These are phyloP conservation scores for Pythium utonaiense DNA, from an alignment of 352 stramenopile species.

Conservation along the genomic window DNA sequence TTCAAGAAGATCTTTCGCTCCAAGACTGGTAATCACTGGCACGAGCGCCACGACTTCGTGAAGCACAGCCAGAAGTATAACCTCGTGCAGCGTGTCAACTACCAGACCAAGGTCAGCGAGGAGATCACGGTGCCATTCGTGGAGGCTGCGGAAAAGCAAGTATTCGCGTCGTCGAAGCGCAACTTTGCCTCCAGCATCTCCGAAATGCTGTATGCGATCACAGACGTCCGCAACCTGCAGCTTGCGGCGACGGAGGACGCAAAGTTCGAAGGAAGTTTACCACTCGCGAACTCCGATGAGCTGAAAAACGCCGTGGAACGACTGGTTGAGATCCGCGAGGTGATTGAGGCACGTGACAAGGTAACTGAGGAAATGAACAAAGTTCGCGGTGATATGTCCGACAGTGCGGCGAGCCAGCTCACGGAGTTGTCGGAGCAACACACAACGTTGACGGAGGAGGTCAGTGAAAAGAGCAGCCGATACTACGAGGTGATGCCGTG, in stretches of 20 bases:
- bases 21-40: conserved; percentile 77
- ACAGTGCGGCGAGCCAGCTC: conserved; percentile 36
- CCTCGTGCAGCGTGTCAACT: conserved; percentile 56
- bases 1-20: conserved; percentile 81
- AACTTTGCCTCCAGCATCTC: conserved; percentile 35
- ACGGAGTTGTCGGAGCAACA: conserved; percentile 47
- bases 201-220: conserved; percentile 62
- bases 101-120: conserved; percentile 48
- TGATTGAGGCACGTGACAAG: conserved; percentile 50
- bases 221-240: conserved; percentile 64
- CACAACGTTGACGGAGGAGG: conserved; percentile 46
- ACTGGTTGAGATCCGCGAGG: conserved; percentile 40
- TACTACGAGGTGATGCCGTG: conserved; percentile 83
- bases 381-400: conserved; percentile 42
- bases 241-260: conserved; percentile 52
- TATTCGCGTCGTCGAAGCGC: conserved; percentile 36
- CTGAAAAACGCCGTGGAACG: conserved; percentile 41
- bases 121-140: conserved; percentile 56
- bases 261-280: conserved; percentile 48
- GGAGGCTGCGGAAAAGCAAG: conserved; percentile 29
- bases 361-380: conserved; percentile 48
- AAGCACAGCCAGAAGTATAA: conserved; percentile 76
- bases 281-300: conserved; percentile 60
- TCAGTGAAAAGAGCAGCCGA: conserved; percentile 68
- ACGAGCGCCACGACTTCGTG: conserved; percentile 39